Evolutionary conservation across 805 yeast genomes (phyloP).

Genomic region (Candida boleticola): DNA sequence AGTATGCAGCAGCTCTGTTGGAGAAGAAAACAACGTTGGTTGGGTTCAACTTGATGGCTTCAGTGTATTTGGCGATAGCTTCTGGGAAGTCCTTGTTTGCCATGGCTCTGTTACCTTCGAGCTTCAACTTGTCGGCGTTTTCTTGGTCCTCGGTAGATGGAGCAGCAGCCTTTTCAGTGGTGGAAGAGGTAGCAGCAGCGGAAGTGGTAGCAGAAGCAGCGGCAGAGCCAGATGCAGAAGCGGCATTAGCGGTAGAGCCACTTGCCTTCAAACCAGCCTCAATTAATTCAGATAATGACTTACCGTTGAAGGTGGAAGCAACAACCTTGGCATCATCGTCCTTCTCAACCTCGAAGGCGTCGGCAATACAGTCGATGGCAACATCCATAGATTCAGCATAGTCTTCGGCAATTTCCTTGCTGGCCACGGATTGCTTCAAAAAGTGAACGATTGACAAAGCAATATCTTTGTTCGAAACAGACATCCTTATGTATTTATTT

Average conservation of each 20-base stretch:
- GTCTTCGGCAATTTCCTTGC: conserved; percentile 70
- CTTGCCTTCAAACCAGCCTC: conserved; percentile 9
- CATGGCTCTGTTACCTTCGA: conserved; percentile 89
- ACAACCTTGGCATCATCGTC: conserved; percentile 40
- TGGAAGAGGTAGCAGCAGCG: conserved; percentile 26
- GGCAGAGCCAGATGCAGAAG: conserved; percentile 4
- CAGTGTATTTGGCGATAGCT: conserved; percentile 78
- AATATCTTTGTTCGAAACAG: conserved; percentile 55
- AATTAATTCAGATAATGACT: conserved; percentile 47
- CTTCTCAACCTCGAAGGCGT: conserved; percentile 70
- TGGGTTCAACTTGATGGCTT: conserved; percentile 70
- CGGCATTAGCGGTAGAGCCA: not conserved
- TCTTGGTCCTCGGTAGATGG: conserved; percentile 52
- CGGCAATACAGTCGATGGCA: conserved; percentile 89
- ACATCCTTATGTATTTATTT: conserved; percentile 26
- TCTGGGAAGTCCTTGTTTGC: conserved; percentile 65
- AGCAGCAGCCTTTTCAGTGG: conserved; percentile 27
- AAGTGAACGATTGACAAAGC: conserved; percentile 76
- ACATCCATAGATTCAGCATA: conserved; percentile 87
- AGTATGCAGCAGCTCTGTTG: conserved; percentile 95
- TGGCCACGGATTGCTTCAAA: conserved; percentile 55
- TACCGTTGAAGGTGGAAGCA: conserved; percentile 45
- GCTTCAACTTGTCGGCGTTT: conserved; percentile 80
- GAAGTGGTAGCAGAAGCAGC: conserved; percentile 5
- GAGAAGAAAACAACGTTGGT: conserved; percentile 82